Evolutionary conservation across 352 stramenopile genomes (phyloP).

Genomic region (Aphanomyces invadans): DNA sequence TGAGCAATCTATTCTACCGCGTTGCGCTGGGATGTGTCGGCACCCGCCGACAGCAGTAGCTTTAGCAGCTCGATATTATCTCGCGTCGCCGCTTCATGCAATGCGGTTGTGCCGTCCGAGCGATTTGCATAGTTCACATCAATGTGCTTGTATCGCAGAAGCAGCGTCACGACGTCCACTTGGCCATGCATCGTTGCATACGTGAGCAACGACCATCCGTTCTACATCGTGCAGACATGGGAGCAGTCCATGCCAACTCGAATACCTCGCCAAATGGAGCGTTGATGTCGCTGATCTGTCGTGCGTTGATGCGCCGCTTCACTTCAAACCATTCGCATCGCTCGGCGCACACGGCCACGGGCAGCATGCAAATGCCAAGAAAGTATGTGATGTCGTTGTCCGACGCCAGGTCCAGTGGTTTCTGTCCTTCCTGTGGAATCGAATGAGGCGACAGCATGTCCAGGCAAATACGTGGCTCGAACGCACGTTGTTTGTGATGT

Average conservation of each 20-base stretch:
- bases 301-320: neutral
- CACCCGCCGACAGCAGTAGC: neutral
- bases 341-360: constrained; percentile 11
- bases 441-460: too few species aligned
- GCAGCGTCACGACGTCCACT: constrained; percentile 8
- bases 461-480: neutral
- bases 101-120: constrained; percentile 1
- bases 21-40: constrained; percentile 11
- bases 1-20: too few species aligned
- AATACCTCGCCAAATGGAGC: constrained; percentile 9
- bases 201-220: neutral
- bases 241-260: too few species aligned
- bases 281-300: constrained; percentile 12
- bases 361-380: constrained; percentile 11
- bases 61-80: neutral
- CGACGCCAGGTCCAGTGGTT: constrained; percentile 4
- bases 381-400: constrained; percentile 15
- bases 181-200: constrained; percentile 6
- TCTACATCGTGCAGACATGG: neutral
- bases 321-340: constrained; percentile 13
- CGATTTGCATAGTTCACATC: constrained; percentile 3
- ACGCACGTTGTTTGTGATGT: constrained; percentile 5
- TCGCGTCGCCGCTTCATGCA: constrained; percentile 12
- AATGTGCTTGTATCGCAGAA: constrained; percentile 9
- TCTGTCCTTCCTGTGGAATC: constrained; percentile 8